Evolutionary conservation across 2,329 filamentous ascomycete genomes (phyloP), one percentile per base, ranked within the genome.

Genomic region (Fusarium domesticum): DNA sequence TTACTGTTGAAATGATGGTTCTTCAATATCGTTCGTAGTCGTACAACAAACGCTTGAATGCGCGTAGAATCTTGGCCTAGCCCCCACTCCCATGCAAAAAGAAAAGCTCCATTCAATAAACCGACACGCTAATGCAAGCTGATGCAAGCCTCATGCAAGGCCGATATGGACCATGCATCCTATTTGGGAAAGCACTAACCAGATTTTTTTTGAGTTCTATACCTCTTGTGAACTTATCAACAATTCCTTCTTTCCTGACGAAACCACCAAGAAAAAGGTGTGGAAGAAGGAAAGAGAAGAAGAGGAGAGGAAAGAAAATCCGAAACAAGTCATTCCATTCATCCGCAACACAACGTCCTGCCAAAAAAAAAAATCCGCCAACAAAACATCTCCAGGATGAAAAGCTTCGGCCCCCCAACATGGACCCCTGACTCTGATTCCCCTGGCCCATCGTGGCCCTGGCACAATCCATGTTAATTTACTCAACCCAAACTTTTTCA

Each of bases 71-170:
- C n/a, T n/a, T n/a, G n/a, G n/a, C n/a, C n/a, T n/a, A 12, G 23
- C 31, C 3, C 31, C 31, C 14, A 14, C 31, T 6, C 5, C 23
- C 4, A 28, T 28, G 23, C 23, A 28, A 5, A 12, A 42, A 30
- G 40, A 42, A 35, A 23, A 32, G 43, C 14, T 40, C 56, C 55
- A 57, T 47, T 59, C 57, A 59, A 60, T 60, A 60, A 60, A 56
- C 50, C 57, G 52, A 33, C 45, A 41, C 56, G 51, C 57, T 60
- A 60, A 54, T 17, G 32, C 30, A 31, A 30, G 37, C 51, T 54
- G 54, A 51, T 60, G 57, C 57, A 60, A 50, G 48, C 54, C 51
- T 39, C 37, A 39, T 51, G 42, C 23, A 28, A 11, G 23, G 14
- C 14, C 4, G 14, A 28, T 28, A 12, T 28, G 23, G 23, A 28